phyloP scores from a whole-genome alignment of 2,329 filamentous ascomycete genomes.

The Apiospora kogelbergensis region DNA sequence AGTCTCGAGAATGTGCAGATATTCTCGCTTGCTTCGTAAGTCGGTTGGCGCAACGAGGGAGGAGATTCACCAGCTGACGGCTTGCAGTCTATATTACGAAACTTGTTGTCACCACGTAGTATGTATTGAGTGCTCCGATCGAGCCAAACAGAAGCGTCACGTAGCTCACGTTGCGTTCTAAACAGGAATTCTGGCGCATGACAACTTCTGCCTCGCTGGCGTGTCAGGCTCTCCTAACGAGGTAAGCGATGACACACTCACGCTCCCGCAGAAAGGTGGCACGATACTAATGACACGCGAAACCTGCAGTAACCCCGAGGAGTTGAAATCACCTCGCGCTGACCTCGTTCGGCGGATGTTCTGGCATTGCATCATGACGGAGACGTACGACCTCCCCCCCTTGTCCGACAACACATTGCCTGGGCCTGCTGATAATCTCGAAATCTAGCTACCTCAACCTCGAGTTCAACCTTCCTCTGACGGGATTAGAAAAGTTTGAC shows the following conservation, averaged over 20 bases:
- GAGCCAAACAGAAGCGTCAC: constrained; percentile 13
- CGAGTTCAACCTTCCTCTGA: constrained; percentile 58
- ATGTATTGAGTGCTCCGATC: constrained; percentile 22
- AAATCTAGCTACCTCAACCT: constrained; percentile 49
- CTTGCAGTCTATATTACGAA: constrained; percentile 50
- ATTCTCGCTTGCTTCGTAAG: constrained; percentile 54
- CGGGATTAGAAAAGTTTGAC: constrained; percentile 53
- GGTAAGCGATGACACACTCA: constrained; percentile 35
- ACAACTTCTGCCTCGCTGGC: constrained; percentile 55
- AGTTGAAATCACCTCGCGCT: constrained; percentile 45
- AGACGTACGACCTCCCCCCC: constrained; percentile 41
- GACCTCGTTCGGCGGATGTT: constrained; percentile 55
- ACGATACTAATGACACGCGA: constrained; percentile 16
- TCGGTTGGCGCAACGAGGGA: neutral
- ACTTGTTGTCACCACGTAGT: constrained; percentile 52
- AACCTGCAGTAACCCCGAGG: constrained; percentile 35
- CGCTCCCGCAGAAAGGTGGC: neutral
- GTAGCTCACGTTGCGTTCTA: neutral
- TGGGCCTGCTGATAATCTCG: constrained; percentile 19
- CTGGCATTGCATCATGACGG: constrained; percentile 58
- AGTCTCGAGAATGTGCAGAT: constrained; percentile 61
- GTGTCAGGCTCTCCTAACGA: constrained; percentile 56
- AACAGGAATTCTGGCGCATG: constrained; percentile 61
- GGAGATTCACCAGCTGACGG: neutral
- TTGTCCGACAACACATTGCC: neutral